A percentile compares a stretch with the other conserved stretches of the same genome.
Conservation (phyloP, 2,329 filamentous ascomycete species). For the Nothophaeocryptopus gaeumannii region DNA sequence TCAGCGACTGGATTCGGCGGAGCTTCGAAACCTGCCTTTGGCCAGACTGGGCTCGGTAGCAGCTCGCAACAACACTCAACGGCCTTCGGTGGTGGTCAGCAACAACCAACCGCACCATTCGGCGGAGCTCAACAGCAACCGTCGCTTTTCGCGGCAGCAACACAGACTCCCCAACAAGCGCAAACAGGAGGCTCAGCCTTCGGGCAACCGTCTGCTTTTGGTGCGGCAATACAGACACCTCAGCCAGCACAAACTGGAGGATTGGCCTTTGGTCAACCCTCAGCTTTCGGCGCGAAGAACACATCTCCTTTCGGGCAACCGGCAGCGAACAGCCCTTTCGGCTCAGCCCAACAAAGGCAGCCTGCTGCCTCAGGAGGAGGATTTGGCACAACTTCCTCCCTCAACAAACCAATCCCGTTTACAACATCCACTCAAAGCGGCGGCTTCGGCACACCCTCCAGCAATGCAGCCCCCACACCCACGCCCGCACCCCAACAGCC, state of each 20-base stretch:
- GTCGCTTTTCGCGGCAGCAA: slow-evolving; percentile 18
- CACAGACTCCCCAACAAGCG: background rate
- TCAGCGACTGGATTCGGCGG: slow-evolving; percentile 4
- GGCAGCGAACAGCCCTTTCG: background rate
- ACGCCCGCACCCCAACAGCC: background rate
- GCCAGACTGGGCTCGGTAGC: no score
- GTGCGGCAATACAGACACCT: slow-evolving; percentile 18
- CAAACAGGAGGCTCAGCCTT: slow-evolving; percentile 14
- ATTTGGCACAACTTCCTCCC: slow-evolving; percentile 17
- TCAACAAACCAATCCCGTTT: slow-evolving; percentile 19
- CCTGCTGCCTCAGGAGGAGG: slow-evolving; percentile 10
- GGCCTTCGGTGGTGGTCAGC: no score
- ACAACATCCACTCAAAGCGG: slow-evolving; percentile 19
- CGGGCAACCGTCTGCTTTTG: slow-evolving; percentile 24
- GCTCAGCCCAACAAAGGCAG: slow-evolving; percentile 10
- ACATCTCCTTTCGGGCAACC: slow-evolving; percentile 43
- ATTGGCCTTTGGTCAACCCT: slow-evolving; percentile 19
- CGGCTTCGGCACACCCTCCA: background rate
- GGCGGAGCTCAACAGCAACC: background rate
- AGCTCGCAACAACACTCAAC: no score
- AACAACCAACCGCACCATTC: background rate
- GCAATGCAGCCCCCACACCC: slow-evolving; percentile 2
- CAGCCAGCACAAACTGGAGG: slow-evolving; percentile 7
- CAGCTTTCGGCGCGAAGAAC: slow-evolving; percentile 27
- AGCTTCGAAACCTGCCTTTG: slow-evolving; percentile 1